These are phyloP conservation scores for Zymoseptoria crescenta DNA, from an alignment of 2,329 filamentous ascomycete species.

Conservation along the genomic window DNA sequence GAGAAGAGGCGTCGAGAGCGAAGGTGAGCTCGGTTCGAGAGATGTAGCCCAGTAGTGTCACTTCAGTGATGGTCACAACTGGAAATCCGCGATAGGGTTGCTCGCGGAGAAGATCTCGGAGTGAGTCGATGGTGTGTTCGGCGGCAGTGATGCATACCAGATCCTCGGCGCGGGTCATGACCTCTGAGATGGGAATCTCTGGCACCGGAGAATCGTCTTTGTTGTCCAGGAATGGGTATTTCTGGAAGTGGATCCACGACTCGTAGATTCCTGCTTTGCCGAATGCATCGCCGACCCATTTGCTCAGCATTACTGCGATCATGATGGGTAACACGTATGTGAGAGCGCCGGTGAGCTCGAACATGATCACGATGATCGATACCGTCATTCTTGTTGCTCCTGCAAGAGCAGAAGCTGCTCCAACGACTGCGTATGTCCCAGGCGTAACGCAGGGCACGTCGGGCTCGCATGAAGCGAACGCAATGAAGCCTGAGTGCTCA, in stretches of 20 bases:
- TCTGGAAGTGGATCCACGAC: conserved; percentile 92
- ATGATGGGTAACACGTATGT: conserved; percentile 98
- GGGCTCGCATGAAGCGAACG: conserved; percentile 71
- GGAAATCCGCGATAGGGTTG: conserved; percentile 87
- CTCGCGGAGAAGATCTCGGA: conserved; percentile 61
- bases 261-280: conserved; percentile 93
- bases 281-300: conserved; percentile 97
- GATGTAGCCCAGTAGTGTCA: conserved; percentile 84
- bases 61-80: conserved; percentile 71
- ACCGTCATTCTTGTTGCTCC: conserved; percentile 95
- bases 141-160: conserved; percentile 79
- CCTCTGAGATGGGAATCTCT: conserved; percentile 74
- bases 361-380: conserved; percentile 98
- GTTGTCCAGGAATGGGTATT: conserved; percentile 92
- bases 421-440: conserved; percentile 92
- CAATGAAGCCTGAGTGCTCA: conserved; percentile 65
- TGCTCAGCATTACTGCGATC: conserved; percentile 96
- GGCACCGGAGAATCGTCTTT: conserved; percentile 69
- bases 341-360: conserved; percentile 90
- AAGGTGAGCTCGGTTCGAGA: conserved; percentile 82
- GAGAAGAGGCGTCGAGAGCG: conserved; percentile 60
- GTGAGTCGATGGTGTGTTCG: conserved; percentile 67
- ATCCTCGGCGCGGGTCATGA: conserved; percentile 91
- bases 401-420: conserved; percentile 85
- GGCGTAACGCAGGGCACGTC: conserved; percentile 85